Base-by-base conservation (phyloP, 352 stramenopile genomes). In the Aphanomyces euteiches region DNA sequence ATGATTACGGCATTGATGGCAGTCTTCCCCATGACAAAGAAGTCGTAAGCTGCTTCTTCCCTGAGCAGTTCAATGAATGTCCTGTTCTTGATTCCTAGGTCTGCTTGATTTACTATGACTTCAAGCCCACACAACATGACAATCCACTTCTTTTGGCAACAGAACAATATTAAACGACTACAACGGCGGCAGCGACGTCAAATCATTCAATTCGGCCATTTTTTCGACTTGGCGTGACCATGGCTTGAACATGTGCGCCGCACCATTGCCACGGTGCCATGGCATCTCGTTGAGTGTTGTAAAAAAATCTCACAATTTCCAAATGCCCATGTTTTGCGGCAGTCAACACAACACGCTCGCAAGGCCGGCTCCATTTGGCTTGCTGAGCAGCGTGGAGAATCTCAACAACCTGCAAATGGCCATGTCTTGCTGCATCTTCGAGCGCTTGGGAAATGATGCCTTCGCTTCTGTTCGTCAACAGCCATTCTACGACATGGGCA, bases 91-190 rank as follows among this genome's bases (percentile, higher is more conserved):
- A 10, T 47, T 65, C 15, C 12, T 54, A 83, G 76, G 40, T 86
- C 17, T 82, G 72, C 61, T 40, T 83, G 34, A 82, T 88, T 67
- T 79, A 84, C 61, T 87, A 88, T 72, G 79, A 85, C 56, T 89
- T 89, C 63, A 87, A 84, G 72, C 81, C 79, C 13, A 74, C 81
- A 47, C 78, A 88, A 60, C 79, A 88, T 65, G 81, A 88, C 72
- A 84, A 88, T 57, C 77, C 79, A 39, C 67, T 89, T 38, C 73
- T 85, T 50, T 75, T 87, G 48, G 77, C 74, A 6, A 77, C 75
- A 28, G 77, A 84, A 65, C 72, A 81, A 47, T 73, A 75, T 12
- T 81, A 75, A 58, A 17, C 36, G 15, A 58, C 36, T 58, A 58
- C 50, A 58, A 19, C 2, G 13, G 28, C 28, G 28, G 28, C 28